Evolutionary conservation across 352 stramenopile genomes (phyloP), one percentile per base, ranked within the genome.

Genomic region (Globisporangium spiculum): DNA sequence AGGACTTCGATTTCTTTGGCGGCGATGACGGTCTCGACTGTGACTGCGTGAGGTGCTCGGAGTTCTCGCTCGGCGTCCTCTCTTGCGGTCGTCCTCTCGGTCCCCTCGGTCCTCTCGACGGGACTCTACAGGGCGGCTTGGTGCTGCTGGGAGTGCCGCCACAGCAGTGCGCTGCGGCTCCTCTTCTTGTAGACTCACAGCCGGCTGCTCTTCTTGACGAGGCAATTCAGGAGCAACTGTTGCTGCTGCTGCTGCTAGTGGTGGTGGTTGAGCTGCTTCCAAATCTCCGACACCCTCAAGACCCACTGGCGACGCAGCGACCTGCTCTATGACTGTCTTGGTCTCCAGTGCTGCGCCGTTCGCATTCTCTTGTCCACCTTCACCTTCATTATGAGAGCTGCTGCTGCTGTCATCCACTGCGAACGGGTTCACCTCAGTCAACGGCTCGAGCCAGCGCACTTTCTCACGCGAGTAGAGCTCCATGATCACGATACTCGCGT

Each of bases 341-440:
- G 7, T 27, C 9, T 22, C 12, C 1, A 14, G 0, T 32, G 24
- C 63, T 46, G 16, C 22, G 20, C 16, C 52, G n/a, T 68, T 16
- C 27, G 24, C 52, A 26, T 68, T 16, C 32, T 30, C 27, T 14
- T 46, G 20, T 1, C 59, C 54, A 20, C 57, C 44, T 9, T 68
- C 65, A 1, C 46, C 46, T 1, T 53, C 67, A 48, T 83, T 59
- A 3, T 12, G 30, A 2, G 30, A 30, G 18, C 38, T 16, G 30
- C 30, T 61, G 10, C 70, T 71, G 20, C 77, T 57, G 52, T 91
- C 80, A 38, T 93, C 77, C 18, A 83, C 70, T 4, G 71, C 80
- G 60, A 93, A 94, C 18, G 84, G 84, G 65, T 94, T 81, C 5
- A 79, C 70, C 18, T 86, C 78, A 0, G 87, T 94, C 2, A 95